Base-by-base conservation (phyloP, 2,329 filamentous ascomycete species). In the Epichloe typhina region DNA sequence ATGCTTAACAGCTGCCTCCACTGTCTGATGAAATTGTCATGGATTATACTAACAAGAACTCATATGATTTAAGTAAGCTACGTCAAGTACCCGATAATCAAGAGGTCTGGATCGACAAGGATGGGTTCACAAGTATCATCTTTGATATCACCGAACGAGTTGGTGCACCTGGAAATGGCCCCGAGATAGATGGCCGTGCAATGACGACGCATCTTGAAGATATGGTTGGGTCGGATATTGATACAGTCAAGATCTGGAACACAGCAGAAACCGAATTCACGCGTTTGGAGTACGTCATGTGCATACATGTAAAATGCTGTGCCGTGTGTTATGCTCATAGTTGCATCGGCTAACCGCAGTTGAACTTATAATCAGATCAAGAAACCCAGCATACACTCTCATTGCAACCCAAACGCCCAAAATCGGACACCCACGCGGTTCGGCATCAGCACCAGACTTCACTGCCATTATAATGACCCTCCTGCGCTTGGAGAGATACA, bases 61-160 rank as follows among this genome's bases (percentile, higher is more conserved):
- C 8, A 44, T 39, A 3, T 38, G 44, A 49, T 54, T 42, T 4
- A 49, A 88, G 84, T 69, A 76, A 77, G 50, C 76, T 89, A 58
- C 82, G 86, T 56, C 78, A 88, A 68, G 81, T 90, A 5, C 86
- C 86, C 47, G 84, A 91, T 64, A 86, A 94, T 66, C 90, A 97
- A 71, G 91, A 96, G 73, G 85, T 96, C 58, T 95, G 83, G 71
- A 83, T 96, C 61, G 88, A 94, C 64, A 76, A 79, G 56, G 77
- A 85, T 55, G 89, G 88, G 47, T 90, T 90, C 66, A 88, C 87
- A 3, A 89, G 80, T 68, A 82, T 95, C 64, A 90, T 95, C 59
- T 78, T 96, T 66, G 91, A 97, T 61, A 88, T 97, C 61, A 85
- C 86, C 50, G 84, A 96, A 71, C 84, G 86, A 51, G 83, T 95